These are phyloP conservation scores for Aulographum hederae DNA, from an alignment of 2,329 filamentous ascomycete species.

Conservation along the genomic window DNA sequence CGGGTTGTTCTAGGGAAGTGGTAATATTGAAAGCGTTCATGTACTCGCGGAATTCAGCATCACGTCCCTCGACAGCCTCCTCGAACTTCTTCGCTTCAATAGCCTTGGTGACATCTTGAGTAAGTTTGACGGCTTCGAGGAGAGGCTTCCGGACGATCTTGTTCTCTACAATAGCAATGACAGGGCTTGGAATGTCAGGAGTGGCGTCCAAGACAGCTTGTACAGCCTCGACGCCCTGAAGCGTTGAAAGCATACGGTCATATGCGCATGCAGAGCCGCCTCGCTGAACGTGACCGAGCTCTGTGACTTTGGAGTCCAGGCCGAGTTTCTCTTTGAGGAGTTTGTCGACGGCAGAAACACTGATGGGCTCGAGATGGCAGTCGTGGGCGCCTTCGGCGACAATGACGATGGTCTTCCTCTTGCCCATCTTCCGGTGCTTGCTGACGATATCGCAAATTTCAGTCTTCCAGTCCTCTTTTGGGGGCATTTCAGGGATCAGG, in stretches of 20 bases:
- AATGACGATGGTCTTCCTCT: conserved; percentile 95
- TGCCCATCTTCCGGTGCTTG: conserved; percentile 72
- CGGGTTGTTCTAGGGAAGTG: conserved; percentile 59
- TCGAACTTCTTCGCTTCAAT: conserved; percentile 78
- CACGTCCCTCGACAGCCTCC: conserved; percentile 69
- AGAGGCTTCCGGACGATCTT: conserved; percentile 85
- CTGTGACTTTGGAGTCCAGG: conserved; percentile 86
- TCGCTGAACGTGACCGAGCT: conserved; percentile 91
- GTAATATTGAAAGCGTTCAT: conserved; percentile 83
- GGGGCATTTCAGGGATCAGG: conserved; percentile 90
- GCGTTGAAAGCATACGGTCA: conserved; percentile 78
- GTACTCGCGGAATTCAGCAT: conserved; percentile 87
- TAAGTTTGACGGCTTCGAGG: conserved; percentile 74
- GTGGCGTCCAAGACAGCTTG: conserved; percentile 79
- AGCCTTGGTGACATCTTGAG: conserved; percentile 64
- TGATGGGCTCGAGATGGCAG: conserved; percentile 66
- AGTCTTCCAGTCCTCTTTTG: conserved; percentile 69
- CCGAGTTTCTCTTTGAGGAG: conserved; percentile 66
- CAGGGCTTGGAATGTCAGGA: conserved; percentile 75
- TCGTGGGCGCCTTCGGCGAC: conserved; percentile 91
- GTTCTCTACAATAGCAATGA: conserved; percentile 95
- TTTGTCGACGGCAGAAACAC: conserved; percentile 63
- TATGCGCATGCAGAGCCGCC: conserved; percentile 86
- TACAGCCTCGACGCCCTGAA: conserved; percentile 89
- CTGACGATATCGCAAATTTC: conserved; percentile 69